Evolutionary conservation across 1,284 basidiomycete genomes (phyloP), one percentile per base, ranked within the genome.

Genomic region (Flammula alnicola): DNA sequence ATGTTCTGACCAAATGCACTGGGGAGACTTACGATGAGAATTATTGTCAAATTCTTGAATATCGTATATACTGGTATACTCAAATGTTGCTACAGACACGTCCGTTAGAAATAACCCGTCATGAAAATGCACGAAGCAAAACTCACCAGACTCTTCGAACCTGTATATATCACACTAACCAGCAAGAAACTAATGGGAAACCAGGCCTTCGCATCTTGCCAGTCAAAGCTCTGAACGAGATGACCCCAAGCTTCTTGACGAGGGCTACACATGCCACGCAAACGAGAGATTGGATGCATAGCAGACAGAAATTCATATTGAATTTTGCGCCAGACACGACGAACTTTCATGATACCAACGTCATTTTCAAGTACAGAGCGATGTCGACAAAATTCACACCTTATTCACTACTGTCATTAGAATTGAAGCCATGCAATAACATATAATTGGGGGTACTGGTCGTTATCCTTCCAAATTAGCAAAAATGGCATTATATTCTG

Each of bases 21-120:
- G 23, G 46, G 40, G 22, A 27, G 37, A 72, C 88, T 57, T 56
- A 93, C 93, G 64, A 99, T 99, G 29, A 99, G 81, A 59, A 99
- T 98, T 64, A 99, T 99, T 22, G 97, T 98, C 61, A 99, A 69
- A 69, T 99, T 99, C 75, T 99, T 99, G 84, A 99, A 99, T 60
- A 99, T 99, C 3, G 97, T 95, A 71, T 95, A 95, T 22, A 96
- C 86, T 0, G 94, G 94, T 68, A 98, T 96, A 55, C 84, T 89
- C 41, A 98, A 77, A 71, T 85, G 93, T 92, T 96, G 95, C 92
- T 96, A 46, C 2, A 53, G 31, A 54, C 46, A 20, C 27, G 17
- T 36, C 23, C 33, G 23, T 8, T 19, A 38, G 29, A n/a, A n/a
- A n/a, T n/a, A n/a, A n/a, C n/a, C n/a, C 14, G 17, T 20, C 7